Conservation (phyloP, 2,329 filamentous ascomycete genomes). For the Beauveria bassiana region DNA sequence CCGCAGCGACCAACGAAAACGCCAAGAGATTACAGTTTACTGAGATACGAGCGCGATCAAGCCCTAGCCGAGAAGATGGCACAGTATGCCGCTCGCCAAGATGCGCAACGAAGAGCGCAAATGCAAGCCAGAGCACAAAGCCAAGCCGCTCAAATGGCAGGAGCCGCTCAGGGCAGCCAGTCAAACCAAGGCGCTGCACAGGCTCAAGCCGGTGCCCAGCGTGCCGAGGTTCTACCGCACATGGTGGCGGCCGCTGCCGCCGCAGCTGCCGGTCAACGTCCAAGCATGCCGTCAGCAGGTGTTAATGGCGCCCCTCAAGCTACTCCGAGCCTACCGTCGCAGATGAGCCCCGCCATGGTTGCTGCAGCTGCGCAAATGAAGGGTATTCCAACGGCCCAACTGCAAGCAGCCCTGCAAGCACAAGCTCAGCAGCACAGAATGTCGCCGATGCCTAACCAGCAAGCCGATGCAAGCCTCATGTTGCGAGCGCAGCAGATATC, state of each 20-base stretch:
- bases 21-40: slow-evolving; percentile 80
- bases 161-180: slow-evolving; percentile 6
- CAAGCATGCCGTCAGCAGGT: slow-evolving; percentile 40
- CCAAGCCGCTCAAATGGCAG: slow-evolving; percentile 35
- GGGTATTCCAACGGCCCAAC: slow-evolving; percentile 60
- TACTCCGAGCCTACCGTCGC: slow-evolving; percentile 29
- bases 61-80: slow-evolving; percentile 53
- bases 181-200: slow-evolving; percentile 9
- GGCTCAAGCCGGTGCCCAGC: slow-evolving; percentile 23
- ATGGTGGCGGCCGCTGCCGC: slow-evolving; percentile 34
- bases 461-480: slow-evolving; percentile 47
- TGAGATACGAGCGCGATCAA: slow-evolving; percentile 82
- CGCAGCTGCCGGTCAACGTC: slow-evolving; percentile 38
- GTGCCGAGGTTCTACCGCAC: slow-evolving; percentile 37
- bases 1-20: slow-evolving; percentile 57
- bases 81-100: slow-evolving; percentile 50
- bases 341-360: slow-evolving; percentile 42
- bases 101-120: slow-evolving; percentile 44
- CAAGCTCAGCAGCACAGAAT: slow-evolving; percentile 43
- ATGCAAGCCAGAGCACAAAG: slow-evolving; percentile 40
- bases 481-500: slow-evolving; percentile 60
- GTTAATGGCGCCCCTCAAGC: slow-evolving; percentile 15
- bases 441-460: slow-evolving; percentile 41
- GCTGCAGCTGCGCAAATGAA: slow-evolving; percentile 51
- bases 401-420: slow-evolving; percentile 50